phyloP scores from a whole-genome alignment of 2,329 filamentous ascomycete genomes.

The Claviceps pazoutovae region DNA sequence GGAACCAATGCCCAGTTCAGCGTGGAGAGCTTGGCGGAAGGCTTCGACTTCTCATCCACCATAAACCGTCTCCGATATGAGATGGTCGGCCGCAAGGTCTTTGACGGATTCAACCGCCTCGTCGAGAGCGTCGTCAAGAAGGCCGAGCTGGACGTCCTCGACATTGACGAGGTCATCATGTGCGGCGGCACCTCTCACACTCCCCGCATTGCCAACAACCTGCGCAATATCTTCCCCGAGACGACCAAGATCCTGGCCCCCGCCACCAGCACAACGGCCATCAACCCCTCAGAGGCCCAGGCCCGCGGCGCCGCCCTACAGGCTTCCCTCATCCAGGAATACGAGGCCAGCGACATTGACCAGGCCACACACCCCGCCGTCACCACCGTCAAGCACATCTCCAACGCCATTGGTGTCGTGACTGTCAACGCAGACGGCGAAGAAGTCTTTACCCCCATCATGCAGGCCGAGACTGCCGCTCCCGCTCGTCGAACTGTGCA shows the following conservation, averaged over 20 bases:
- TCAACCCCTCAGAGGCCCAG: slow-evolving; percentile 87
- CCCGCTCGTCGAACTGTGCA: slow-evolving; percentile 77
- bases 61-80: slow-evolving; percentile 93
- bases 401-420: slow-evolving; percentile 77
- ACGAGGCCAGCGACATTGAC: slow-evolving; percentile 84
- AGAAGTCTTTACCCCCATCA: slow-evolving; percentile 65
- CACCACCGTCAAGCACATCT: slow-evolving; percentile 82
- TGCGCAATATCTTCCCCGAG: slow-evolving; percentile 68
- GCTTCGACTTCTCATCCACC: slow-evolving; percentile 79
- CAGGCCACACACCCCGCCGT: slow-evolving; percentile 93
- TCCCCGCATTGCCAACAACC: slow-evolving; percentile 75
- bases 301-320: slow-evolving; percentile 89
- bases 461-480: slow-evolving; percentile 76
- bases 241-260: slow-evolving; percentile 69
- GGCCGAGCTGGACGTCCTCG: slow-evolving; percentile 79
- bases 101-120: slow-evolving; percentile 74
- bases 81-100: slow-evolving; percentile 72
- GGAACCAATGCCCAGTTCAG: slow-evolving; percentile 82
- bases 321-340: slow-evolving; percentile 86
- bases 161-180: slow-evolving; percentile 89
- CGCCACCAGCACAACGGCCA: slow-evolving; percentile 58
- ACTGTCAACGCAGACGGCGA: slow-evolving; percentile 44
- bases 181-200: slow-evolving; percentile 87
- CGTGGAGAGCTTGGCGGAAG: slow-evolving; percentile 79
- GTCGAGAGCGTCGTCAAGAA: slow-evolving; percentile 80